Evolutionary conservation across 345 rosid species (phyloP).

Genomic region (Eucalyptus leucophloia): DNA sequence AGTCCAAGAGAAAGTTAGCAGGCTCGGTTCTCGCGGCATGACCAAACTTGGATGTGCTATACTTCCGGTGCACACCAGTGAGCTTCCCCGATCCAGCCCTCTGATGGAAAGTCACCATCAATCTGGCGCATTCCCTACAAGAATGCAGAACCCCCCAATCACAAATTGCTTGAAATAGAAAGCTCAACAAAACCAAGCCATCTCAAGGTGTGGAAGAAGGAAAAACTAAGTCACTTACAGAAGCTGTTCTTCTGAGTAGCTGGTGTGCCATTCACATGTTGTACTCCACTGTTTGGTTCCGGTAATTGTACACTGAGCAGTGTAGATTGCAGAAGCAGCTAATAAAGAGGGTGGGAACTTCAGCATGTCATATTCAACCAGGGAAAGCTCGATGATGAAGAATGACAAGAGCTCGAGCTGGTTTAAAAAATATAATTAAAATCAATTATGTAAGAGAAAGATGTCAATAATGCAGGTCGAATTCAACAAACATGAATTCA

Average conservation of each 20-base stretch:
- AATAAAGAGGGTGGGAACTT: constrained; percentile 49
- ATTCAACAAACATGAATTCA: neutral
- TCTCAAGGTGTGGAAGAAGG: neutral
- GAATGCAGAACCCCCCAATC: neutral
- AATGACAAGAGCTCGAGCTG: constrained; percentile 82
- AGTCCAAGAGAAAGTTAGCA: constrained; percentile 42
- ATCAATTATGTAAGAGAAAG: neutral
- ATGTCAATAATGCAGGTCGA: neutral
- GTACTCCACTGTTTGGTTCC: constrained; percentile 41
- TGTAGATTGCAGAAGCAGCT: constrained; percentile 59
- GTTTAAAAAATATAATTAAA: neutral
- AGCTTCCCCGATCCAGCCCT: constrained; percentile 75
- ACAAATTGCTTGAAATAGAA: neutral
- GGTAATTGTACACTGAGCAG: constrained; percentile 38
- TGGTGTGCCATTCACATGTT: constrained; percentile 38
- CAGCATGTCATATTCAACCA: constrained; percentile 56
- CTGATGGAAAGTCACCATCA: constrained; percentile 71
- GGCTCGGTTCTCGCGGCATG: constrained; percentile 56
- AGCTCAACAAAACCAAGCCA: neutral
- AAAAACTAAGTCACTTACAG: constrained; percentile 8
- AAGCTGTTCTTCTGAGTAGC: constrained; percentile 43
- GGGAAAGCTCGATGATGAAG: constrained; percentile 60
- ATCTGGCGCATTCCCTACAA: constrained; percentile 66
- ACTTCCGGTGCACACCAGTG: constrained; percentile 75
- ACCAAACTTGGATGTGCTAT: constrained; percentile 69